These are phyloP conservation scores for Mitragyna speciosa DNA, from an alignment of 257 asterid genomes.

Conservation along the genomic window DNA sequence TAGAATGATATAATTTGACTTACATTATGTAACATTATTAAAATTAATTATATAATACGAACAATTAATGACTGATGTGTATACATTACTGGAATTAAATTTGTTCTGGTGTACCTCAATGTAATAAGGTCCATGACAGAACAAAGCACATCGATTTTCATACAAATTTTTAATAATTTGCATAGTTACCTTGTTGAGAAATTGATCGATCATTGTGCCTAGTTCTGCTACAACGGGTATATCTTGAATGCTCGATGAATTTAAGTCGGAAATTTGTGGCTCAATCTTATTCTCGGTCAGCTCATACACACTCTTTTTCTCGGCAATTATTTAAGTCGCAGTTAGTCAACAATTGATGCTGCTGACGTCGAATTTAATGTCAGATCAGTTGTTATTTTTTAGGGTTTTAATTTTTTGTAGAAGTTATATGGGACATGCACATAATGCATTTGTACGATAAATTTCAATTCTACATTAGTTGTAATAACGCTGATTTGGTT, in stretches of 20 bases:
- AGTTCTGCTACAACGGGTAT: neutral
- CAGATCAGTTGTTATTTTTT: neutral
- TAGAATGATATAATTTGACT: too few species aligned
- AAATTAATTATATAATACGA: too few species aligned
- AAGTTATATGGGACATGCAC: neutral
- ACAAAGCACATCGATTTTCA: neutral
- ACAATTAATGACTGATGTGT: too few species aligned
- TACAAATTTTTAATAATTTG: too few species aligned
- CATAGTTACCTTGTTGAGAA: too few species aligned
- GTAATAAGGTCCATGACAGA: too few species aligned
- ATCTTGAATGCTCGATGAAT: too few species aligned
- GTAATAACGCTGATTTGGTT: neutral
- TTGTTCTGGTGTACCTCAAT: too few species aligned
- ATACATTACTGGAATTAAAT: too few species aligned
- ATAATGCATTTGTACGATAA: too few species aligned
- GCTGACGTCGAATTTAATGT: neutral
- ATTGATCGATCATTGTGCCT: neutral
- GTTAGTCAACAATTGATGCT: neutral
- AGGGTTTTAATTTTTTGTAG: neutral
- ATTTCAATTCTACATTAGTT: neutral
- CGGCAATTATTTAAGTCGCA: neutral
- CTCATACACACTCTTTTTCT: neutral
- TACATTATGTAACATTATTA: too few species aligned
- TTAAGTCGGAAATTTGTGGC: neutral
- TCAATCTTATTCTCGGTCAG: neutral